phyloP scores from a whole-genome alignment of 371 early-diverging fungal species.

The Mucor racemosus region DNA sequence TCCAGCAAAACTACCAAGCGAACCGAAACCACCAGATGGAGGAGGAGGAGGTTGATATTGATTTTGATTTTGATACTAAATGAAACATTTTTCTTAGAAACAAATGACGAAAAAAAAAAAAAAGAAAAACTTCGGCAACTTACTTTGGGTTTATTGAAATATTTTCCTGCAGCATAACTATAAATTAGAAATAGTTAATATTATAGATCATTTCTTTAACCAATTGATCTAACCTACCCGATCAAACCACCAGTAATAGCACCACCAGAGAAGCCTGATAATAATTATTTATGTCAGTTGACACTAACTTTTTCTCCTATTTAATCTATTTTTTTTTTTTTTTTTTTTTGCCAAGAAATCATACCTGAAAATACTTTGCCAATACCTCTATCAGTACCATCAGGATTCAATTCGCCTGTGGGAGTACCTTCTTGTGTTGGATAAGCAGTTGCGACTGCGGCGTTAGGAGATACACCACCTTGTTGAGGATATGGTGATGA shows the following conservation, averaged over 20 bases:
- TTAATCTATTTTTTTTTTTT: neutral
- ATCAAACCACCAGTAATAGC: slow-evolving; percentile 27
- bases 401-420: neutral
- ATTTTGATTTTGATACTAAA: neutral
- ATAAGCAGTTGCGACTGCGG: neutral
- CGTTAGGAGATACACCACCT: neutral
- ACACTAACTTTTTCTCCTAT: neutral
- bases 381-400: slow-evolving; percentile 15
- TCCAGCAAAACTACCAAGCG: neutral
- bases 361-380: slow-evolving; percentile 24
- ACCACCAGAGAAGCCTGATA: slow-evolving; percentile 25
- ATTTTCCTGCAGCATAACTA: slow-evolving; percentile 31
- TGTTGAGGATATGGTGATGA: slow-evolving; percentile 19
- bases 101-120: neutral
- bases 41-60: slow-evolving; percentile 5
- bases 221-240: slow-evolving; percentile 15
- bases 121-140: slow-evolving; percentile 2
- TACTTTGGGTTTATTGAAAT: slow-evolving; percentile 9
- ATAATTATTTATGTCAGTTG: neutral
- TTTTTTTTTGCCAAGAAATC: neutral
- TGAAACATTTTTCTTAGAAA: neutral
- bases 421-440: slow-evolving; percentile 12
- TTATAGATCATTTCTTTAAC: neutral
- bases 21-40: neutral
- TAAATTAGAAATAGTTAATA: neutral